Evolutionary conservation across 2,329 filamentous ascomycete genomes (phyloP), one percentile per base, ranked within the genome.

Genomic region (Calonectria pauciramosa): DNA sequence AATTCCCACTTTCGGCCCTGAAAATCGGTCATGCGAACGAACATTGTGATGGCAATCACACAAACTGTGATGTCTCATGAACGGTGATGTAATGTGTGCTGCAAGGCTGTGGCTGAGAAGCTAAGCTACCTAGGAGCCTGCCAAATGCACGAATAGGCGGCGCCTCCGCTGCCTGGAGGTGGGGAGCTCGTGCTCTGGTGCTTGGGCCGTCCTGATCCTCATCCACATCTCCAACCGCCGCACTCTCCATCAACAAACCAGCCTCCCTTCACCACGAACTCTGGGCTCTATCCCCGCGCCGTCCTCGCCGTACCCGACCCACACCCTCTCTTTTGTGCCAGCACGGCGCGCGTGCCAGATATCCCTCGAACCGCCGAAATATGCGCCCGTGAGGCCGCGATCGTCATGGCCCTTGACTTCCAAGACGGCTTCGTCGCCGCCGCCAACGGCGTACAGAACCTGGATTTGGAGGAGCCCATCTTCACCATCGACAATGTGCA

Each of bases 401-500:
- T 74, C 56, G 77, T 70, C 75, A 86, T 86, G 85, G 83, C 84
- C 70, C 81, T 86, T 78, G 82, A 85, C 80, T 79, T 81, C 69
- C 81, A 79, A 73, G 92, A 91, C 87, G 94, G 94, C 88, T 95
- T 96, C 88, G 91, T 92, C 83, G 91, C 93, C 82, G 91, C 89
- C 84, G 84, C 86, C 82, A 90, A 91, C 81, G 91, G 85, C 79
- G 90, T 89, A 84, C 87, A 93, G 74, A 84, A 84, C 75, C 88
- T 91, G 74, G 84, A 84, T 75, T 88, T 91, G 76, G 91, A 93
- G 80, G 89, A 93, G 73, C 96, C 96, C 80, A 98, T 99, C 86
- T 99, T 99, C 89, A 95, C 97, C 83, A 93, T 99, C 83, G 95
- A 98, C 86, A 93, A 92, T 76, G 97, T 99, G 49, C 94, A 97